A percentile compares a stretch with the other conserved stretches of the same genome.
These are phyloP conservation scores for Elongisporangium senticosum DNA, from an alignment of 352 stramenopile genomes.

Conservation along the genomic window DNA sequence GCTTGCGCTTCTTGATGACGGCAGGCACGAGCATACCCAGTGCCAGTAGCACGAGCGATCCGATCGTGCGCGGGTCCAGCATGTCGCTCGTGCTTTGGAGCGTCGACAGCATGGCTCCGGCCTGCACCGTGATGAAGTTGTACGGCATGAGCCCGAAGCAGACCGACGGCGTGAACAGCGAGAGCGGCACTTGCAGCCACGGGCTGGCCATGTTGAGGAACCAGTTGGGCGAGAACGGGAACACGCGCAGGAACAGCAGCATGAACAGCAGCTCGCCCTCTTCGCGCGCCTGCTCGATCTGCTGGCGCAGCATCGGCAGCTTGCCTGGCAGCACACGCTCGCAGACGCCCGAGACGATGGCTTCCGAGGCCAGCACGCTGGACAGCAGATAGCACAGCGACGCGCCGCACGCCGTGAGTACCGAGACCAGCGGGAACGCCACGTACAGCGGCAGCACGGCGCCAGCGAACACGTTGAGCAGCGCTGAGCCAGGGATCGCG, in stretches of 20 bases:
- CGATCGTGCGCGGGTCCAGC: slow-evolving; percentile 51
- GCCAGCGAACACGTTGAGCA: slow-evolving; percentile 75
- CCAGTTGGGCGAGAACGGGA: slow-evolving; percentile 84
- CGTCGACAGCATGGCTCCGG: slow-evolving; percentile 69
- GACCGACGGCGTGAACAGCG: slow-evolving; percentile 58
- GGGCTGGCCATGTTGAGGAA: slow-evolving; percentile 79
- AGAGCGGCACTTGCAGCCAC: slow-evolving; percentile 66
- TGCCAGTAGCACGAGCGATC: slow-evolving; percentile 47
- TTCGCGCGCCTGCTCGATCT: slow-evolving; percentile 47
- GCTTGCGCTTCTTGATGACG: slow-evolving; percentile 41
- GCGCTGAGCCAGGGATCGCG: slow-evolving; percentile 67
- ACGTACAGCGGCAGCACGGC: slow-evolving; percentile 53
- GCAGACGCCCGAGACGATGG: slow-evolving; percentile 50
- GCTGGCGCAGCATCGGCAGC: slow-evolving; percentile 33
- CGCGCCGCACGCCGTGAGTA: slow-evolving; percentile 59
- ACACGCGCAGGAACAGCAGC: slow-evolving; percentile 72
- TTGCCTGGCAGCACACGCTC: slow-evolving; percentile 59
- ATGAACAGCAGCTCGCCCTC: slow-evolving; percentile 49
- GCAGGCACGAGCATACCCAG: slow-evolving; percentile 66
- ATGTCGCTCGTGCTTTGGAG: slow-evolving; percentile 61
- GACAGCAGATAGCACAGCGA: slow-evolving; percentile 75
- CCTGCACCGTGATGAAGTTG: slow-evolving; percentile 80
- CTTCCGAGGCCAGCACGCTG: slow-evolving; percentile 47
- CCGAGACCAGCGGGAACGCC: slow-evolving; percentile 62
- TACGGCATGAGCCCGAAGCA: slow-evolving; percentile 72